These are phyloP conservation scores for Zygotorulaspora chibaensis DNA, from an alignment of 805 yeast species.

Conservation along the genomic window DNA sequence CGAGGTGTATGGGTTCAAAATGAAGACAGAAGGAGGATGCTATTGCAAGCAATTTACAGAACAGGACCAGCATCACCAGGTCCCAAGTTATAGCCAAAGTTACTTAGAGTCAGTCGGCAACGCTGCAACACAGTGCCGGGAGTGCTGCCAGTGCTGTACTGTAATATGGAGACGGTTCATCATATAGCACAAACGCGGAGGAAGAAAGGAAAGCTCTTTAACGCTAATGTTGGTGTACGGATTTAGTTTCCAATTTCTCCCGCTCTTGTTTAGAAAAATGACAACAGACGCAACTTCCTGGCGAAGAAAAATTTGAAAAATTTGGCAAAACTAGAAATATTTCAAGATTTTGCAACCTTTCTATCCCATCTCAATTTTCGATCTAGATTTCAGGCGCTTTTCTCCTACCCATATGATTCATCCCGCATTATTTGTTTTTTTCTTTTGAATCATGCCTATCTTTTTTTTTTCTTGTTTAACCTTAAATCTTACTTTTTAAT, in stretches of 20 bases:
- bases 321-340: slow-evolving; percentile 4
- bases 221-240: neutral
- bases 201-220: neutral
- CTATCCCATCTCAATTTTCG: neutral
- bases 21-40: too few relatives aligned
- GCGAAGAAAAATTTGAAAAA: neutral
- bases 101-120: neutral
- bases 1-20: neutral
- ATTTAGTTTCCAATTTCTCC: neutral
- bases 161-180: too few relatives aligned
- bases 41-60: too few relatives aligned
- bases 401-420: slow-evolving; percentile 5
- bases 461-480: neutral
- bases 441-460: neutral
- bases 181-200: too few relatives aligned
- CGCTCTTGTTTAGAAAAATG: neutral
- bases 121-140: too few relatives aligned
- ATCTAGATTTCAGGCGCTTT: neutral
- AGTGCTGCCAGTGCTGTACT: too few relatives aligned
- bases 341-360: slow-evolving; percentile 6
- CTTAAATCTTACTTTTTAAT: neutral
- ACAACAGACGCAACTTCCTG: slow-evolving; percentile 14
- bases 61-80: neutral
- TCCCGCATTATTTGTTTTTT: slow-evolving; percentile 8
- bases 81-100: neutral